Evolutionary conservation across 2,329 filamentous ascomycete species (phyloP), one percentile per base, ranked within the genome.

Genomic region (Penicillium rolfsii): DNA sequence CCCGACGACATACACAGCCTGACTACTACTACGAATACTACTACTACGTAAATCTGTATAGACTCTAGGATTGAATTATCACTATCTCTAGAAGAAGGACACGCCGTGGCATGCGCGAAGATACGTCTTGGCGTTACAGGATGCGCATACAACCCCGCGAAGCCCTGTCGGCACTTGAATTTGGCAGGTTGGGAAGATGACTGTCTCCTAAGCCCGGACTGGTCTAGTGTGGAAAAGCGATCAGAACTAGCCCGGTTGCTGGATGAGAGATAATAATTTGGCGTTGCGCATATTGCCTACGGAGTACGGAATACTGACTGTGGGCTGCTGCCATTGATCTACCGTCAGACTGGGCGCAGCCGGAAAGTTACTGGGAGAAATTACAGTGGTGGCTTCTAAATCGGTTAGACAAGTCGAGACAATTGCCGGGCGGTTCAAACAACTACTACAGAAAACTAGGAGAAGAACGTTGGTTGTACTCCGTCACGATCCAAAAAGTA

Each of bases 151-250:
- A 60, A 55, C 57, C 53, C 63, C 58, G 57, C 59, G 59, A 48
- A 62, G 63, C 61, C 57, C 53, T 60, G 49, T 53, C 67, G 67
- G 67, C 62, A 68, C 57, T 69, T 69, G 62, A 24, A 24, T 61
- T 64, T 61, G 57, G 57, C 61, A 64, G 55, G 28, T 12, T 43
- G 22, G 38, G 26, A 62, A 50, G 30, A 50, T 57, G 49, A 52
- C 46, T 55, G 16, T 4, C 36, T 56, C 22, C 59, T 67, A 69
- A 59, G 38, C 65, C 64, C 9, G 41, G 56, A 58, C 30, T 2
- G 54, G 61, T 35, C 36, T 62, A 64, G 58, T 30, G 52, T 53
- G 38, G 48, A 55, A 52, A 52, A 36, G 46, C 19, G 56, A 46
- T 24, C 43, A 30, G 46, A 22, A 3, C 45, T 16, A 48, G 45